phyloP scores from a whole-genome alignment of 108 stramenopile species.

The Cyclotella baltica region DNA sequence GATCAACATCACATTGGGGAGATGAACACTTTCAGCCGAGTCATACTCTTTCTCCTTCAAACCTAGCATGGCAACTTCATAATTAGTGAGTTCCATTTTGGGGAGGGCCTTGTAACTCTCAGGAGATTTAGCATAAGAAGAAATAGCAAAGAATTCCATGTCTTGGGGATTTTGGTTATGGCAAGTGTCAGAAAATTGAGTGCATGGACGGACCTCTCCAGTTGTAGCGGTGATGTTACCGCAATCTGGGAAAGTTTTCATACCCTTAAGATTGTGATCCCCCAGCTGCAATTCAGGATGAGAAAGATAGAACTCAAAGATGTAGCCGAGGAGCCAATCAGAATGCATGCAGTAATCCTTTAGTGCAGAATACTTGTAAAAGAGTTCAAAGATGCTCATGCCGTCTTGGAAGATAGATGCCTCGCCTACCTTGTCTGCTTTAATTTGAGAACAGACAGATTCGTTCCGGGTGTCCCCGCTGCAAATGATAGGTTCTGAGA shows the following conservation, averaged over 20 bases:
- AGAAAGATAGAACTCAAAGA: constrained; percentile 5
- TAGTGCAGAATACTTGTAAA: constrained; percentile 19
- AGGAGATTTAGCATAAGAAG: neutral
- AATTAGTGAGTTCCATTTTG: neutral
- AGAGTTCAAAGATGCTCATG: constrained; percentile 11
- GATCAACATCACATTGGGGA: neutral
- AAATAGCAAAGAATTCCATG: constrained; percentile 7
- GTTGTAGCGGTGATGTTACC: constrained; percentile 6
- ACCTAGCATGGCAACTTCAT: neutral
- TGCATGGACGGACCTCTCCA: neutral
- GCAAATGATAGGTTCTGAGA: constrained; percentile 27
- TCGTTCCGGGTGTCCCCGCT: neutral
- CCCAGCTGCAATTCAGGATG: neutral
- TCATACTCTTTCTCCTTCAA: neutral
- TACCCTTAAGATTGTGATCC: constrained; percentile 3
- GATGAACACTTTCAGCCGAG: neutral
- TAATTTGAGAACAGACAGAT: neutral
- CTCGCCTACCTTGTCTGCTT: constrained; percentile 3
- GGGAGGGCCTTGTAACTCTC: constrained; percentile 1
- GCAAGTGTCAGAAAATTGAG: neutral
- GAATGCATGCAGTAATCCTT: constrained; percentile 24
- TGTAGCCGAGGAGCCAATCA: constrained; percentile 19
- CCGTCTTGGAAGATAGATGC: constrained; percentile 4
- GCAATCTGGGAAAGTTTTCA: constrained; percentile 10
- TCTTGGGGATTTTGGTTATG: constrained; percentile 12